phyloP scores from a whole-genome alignment of 768 basidiomycete species.

The Astraeus odoratus region DNA sequence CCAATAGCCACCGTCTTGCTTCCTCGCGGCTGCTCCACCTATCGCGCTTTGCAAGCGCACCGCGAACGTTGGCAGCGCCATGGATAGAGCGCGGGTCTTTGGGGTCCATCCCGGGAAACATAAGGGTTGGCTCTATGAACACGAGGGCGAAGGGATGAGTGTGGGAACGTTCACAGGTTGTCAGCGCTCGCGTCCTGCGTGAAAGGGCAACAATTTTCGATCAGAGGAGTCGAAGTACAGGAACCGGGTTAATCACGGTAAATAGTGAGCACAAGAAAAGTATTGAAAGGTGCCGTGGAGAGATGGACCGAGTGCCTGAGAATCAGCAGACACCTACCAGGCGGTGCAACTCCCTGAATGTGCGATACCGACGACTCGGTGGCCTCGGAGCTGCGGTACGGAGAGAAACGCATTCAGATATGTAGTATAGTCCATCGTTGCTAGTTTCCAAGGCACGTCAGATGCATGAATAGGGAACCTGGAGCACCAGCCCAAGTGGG shows the following conservation, averaged over 20 bases:
- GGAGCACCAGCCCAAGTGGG: not conserved
- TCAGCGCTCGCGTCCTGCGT: slow-evolving; percentile 14
- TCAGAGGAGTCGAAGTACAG: too few species aligned
- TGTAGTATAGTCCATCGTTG: slow-evolving; percentile 15
- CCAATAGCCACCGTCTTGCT: slow-evolving; percentile 13
- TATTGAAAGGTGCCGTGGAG: not conserved
- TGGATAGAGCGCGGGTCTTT: slow-evolving; percentile 22
- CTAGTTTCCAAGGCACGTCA: slow-evolving; percentile 6
- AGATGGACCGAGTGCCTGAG: not conserved
- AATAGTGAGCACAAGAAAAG: not conserved
- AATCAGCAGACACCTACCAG: slow-evolving; percentile 11
- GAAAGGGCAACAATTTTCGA: too few species aligned
- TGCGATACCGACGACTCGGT: slow-evolving; percentile 18
- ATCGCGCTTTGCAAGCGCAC: slow-evolving; percentile 21
- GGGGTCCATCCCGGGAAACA: slow-evolving; percentile 24
- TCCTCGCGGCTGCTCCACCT: slow-evolving; percentile 19
- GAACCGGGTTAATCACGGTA: too few species aligned
- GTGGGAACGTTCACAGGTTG: slow-evolving; percentile 9
- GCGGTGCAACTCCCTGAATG: slow-evolving; percentile 25
- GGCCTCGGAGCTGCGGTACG: slow-evolving; percentile 16
- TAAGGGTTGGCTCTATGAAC: slow-evolving; percentile 25
- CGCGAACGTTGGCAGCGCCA: slow-evolving; percentile 25
- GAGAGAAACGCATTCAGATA: slow-evolving; percentile 22
- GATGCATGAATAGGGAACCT: too few species aligned
- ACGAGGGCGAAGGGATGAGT: slow-evolving; percentile 13